Percentiles rank a stretch among this genome's conserved stretches.
Conservation (phyloP, 2,329 filamentous ascomycete genomes). For the Aspergillus uvarum region DNA sequence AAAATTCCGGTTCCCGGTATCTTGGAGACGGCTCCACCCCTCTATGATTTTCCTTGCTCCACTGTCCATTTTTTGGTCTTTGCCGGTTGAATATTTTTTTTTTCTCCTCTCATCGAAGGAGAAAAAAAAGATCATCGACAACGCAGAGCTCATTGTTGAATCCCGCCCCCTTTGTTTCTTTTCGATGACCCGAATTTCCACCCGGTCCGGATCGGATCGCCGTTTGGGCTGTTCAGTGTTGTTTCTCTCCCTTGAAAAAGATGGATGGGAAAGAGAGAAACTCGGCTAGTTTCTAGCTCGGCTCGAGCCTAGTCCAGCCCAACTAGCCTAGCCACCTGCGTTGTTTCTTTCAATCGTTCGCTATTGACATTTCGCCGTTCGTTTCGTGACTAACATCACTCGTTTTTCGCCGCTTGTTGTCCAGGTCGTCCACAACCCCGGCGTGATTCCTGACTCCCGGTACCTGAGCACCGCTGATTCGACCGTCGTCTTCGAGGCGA, state of each 20-base stretch:
- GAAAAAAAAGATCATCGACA: background rate
- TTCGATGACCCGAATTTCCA: background rate
- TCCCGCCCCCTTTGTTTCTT: background rate
- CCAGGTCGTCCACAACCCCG: conserved; percentile 49
- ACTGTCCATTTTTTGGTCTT: background rate
- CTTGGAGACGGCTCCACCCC: background rate
- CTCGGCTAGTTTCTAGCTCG: background rate
- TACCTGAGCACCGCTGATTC: conserved; percentile 46
- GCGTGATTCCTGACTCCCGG: conserved; percentile 42
- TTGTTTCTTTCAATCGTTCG: background rate
- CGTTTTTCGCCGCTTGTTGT: too few relatives aligned
- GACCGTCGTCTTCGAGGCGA: conserved; percentile 49
- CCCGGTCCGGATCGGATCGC: background rate
- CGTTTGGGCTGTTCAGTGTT: background rate
- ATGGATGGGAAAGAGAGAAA: background rate
- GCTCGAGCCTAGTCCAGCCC: background rate
- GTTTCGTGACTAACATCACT: too few relatives aligned
- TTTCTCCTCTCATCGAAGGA: background rate
- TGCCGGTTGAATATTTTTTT: background rate
- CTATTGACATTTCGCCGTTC: too few relatives aligned
- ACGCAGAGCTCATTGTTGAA: background rate
- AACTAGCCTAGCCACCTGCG: background rate
- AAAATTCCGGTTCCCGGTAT: background rate
- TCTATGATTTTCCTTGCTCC: background rate
- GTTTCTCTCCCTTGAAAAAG: background rate